A percentile compares a stretch with the other conserved stretches of the same genome.
Evolutionary conservation across 768 basidiomycete species (phyloP).

Genomic region (Rossbeevera mucosa): DNA sequence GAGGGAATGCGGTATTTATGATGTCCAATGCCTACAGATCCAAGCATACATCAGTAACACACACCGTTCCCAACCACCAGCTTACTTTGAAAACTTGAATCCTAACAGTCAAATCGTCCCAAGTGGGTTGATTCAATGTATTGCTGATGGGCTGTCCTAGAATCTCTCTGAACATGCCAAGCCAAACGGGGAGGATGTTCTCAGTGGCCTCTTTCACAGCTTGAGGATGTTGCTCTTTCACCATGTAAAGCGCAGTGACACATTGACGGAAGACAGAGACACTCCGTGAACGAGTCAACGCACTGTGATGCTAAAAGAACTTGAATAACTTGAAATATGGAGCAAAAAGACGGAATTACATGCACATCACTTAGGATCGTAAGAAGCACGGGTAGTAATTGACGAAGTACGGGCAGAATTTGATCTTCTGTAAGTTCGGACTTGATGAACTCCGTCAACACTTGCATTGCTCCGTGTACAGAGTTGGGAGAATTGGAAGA

Average conservation of each 20-base stretch:
- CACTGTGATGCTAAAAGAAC: conserved; percentile 53
- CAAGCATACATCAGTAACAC: conserved; percentile 1
- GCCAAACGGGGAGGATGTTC: conserved; percentile 82
- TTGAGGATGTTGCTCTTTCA: conserved; percentile 87
- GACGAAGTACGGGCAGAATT: conserved; percentile 83
- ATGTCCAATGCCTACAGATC: conserved; percentile 65
- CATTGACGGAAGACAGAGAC: conserved; percentile 90
- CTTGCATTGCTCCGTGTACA: conserved; percentile 95
- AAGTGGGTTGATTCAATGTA: conserved; percentile 51
- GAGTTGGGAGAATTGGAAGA: conserved; percentile 66
- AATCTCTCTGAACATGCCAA: conserved; percentile 83
- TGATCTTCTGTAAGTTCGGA: conserved; percentile 93
- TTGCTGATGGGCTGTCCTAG: conserved; percentile 62
- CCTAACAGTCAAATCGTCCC: conserved; percentile 79
- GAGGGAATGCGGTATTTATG: conserved; percentile 79
- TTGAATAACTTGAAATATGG: background rate
- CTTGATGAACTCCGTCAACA: conserved; percentile 91
- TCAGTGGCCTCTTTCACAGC: conserved; percentile 79
- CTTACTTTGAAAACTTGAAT: conserved; percentile 83
- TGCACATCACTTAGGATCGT: conserved; percentile 71
- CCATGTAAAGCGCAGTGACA: conserved; percentile 86
- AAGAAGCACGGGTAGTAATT: conserved; percentile 83
- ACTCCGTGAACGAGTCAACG: conserved; percentile 79
- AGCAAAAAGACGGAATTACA: conserved; percentile 36
- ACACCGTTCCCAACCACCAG: background rate